phyloP scores from a whole-genome alignment of 768 basidiomycete genomes.

The Rubroboletus pulcherrimus region DNA sequence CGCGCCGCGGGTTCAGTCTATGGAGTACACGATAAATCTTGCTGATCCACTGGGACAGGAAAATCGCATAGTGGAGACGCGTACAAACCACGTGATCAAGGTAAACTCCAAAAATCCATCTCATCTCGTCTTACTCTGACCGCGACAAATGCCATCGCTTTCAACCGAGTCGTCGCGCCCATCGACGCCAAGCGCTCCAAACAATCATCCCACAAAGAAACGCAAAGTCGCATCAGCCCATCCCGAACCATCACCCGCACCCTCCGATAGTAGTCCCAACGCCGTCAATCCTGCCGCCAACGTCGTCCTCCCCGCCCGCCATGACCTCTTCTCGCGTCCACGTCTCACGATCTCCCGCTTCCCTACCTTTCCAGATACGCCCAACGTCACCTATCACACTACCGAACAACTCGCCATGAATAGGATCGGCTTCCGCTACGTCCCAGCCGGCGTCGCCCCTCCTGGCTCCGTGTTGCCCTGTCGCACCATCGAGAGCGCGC shows the following conservation, averaged over 20 bases:
- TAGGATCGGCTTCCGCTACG: slow-evolving; percentile 75
- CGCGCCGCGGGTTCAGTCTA: not conserved
- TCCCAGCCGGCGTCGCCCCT: slow-evolving; percentile 71
- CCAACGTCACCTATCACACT: slow-evolving; percentile 51
- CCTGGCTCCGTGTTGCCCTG: slow-evolving; percentile 58
- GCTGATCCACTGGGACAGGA: not conserved
- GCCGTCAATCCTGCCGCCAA: slow-evolving; percentile 33
- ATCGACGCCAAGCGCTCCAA: slow-evolving; percentile 27
- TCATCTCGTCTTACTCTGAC: too few species aligned
- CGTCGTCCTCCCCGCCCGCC: slow-evolving; percentile 57
- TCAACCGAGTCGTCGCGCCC: slow-evolving; percentile 32
- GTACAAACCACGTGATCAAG: slow-evolving; percentile 18
- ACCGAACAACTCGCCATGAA: slow-evolving; percentile 74
- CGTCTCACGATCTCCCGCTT: slow-evolving; percentile 73
- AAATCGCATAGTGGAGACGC: not conserved
- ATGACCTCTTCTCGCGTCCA: slow-evolving; percentile 66
- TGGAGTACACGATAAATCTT: not conserved
- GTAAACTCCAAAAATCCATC: not conserved
- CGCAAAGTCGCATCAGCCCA: slow-evolving; percentile 50
- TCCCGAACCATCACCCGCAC: slow-evolving; percentile 50
- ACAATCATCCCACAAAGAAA: slow-evolving; percentile 33
- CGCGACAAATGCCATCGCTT: slow-evolving; percentile 10
- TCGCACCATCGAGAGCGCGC: slow-evolving; percentile 78
- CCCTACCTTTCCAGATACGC: slow-evolving; percentile 61
- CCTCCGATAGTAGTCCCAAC: slow-evolving; percentile 46